Base-by-base conservation (phyloP, 306 rosid genomes). In the Medicago truncatula region DNA sequence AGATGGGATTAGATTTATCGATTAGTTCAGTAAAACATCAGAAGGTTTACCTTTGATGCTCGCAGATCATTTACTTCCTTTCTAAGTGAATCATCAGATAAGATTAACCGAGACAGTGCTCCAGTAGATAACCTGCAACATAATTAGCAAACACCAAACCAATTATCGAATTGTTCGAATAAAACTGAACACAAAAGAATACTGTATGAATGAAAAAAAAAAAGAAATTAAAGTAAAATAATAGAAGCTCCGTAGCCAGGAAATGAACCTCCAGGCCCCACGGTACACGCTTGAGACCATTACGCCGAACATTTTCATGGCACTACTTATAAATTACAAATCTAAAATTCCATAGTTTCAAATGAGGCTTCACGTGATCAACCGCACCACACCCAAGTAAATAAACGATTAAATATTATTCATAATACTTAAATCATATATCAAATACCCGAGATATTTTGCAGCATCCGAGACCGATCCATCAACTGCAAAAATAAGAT, bases 11-110 rank as follows among this genome's bases (percentile, higher is more conserved):
- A 14, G 67, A 18, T 14, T 15, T 60, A 14, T 7, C 4, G 6
- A 14, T 28, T 31, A 54, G 60, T 54, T 54, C 28, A 18, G 20
- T 18, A 9, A 54, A 54, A 54, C 28, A 8, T 39, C 54, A 40
- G 63, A 47, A 21, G 72, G 74, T 49, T 49, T 76, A 86, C 97
- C 96, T 87, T 92, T 39, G 97, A 81, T 70, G 91, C 80, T 71
- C 99, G 83, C 60, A 92, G 78, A 43, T 85, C 90, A 73, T 95
- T 95, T 70, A 89, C 93, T 21, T 91, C 93, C 92, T 84, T 83
- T 72, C 97, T 87, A 80, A 92, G 97, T 75, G 92, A 90, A 85
- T 95, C 99, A 75, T 92, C 93, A 0, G 97, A 92, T 59, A 92
- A 86, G 79, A 95, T 89, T 85, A 92, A 81, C 61, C 96, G 91